A percentile compares a stretch with the other conserved stretches of the same genome.
Evolutionary conservation across 805 yeast species (phyloP).

Genomic region (Kluyveromyces nonfermentans): DNA sequence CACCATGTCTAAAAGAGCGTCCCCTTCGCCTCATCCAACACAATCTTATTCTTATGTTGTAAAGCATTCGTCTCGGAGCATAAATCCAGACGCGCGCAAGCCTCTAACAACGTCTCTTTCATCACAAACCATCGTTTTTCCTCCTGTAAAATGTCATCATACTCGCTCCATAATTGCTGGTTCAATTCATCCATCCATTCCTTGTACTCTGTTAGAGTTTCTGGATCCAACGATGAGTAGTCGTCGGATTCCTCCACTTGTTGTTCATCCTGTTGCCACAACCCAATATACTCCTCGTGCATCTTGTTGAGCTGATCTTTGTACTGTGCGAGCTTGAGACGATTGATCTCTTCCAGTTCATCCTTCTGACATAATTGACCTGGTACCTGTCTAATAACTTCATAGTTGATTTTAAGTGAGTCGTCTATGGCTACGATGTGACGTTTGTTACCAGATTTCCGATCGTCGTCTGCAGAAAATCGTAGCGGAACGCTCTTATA

Average conservation of each 20-base stretch:
- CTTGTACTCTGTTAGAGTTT: constrained; percentile 11
- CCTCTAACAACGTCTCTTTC: constrained; percentile 26
- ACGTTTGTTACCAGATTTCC: constrained; percentile 15
- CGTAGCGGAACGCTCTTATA: background rate
- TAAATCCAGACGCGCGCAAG: constrained; percentile 26
- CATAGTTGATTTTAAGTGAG: constrained; percentile 27
- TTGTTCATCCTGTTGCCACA: constrained; percentile 1
- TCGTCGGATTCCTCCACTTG: constrained; percentile 1
- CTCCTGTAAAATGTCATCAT: constrained; percentile 10
- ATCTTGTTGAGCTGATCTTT: constrained; percentile 19
- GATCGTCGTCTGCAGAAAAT: constrained; percentile 5
- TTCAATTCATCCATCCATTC: constrained; percentile 18
- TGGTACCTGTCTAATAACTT: constrained; percentile 26
- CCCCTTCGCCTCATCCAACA: constrained; percentile 3
- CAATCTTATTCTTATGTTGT: constrained; percentile 1
- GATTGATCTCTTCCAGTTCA: constrained; percentile 13
- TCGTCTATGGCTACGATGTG: constrained; percentile 27
- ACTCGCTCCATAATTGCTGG: constrained; percentile 12
- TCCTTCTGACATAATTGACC: constrained; percentile 11
- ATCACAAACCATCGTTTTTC: constrained; percentile 27
- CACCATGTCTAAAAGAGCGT: background rate
- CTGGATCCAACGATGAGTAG: background rate
- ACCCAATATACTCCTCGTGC: constrained; percentile 20
- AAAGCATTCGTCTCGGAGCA: constrained; percentile 2
- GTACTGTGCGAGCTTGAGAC: constrained; percentile 18